Conservation (phyloP, 2,329 filamentous ascomycete species). For the Venturia pyrina region DNA sequence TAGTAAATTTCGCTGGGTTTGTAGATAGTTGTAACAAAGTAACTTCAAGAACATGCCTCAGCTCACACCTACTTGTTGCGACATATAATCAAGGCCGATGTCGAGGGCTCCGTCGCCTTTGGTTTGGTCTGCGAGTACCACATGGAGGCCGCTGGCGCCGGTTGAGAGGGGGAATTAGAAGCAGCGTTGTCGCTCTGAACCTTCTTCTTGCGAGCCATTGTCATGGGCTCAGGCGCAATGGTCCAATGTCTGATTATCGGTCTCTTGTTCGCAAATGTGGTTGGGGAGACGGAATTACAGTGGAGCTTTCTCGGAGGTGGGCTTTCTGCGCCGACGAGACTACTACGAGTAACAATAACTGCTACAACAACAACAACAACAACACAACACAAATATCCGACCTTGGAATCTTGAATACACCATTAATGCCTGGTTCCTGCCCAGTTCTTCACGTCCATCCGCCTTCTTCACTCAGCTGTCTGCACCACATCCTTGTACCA, state of each 20-base stretch:
- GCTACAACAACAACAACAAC: no score
- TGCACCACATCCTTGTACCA: no score
- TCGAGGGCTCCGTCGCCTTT: conserved; percentile 14
- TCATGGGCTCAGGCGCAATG: neutral
- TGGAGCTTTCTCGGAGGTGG: neutral
- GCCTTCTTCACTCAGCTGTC: no score
- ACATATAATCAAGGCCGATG: conserved; percentile 30
- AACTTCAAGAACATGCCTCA: conserved; percentile 20
- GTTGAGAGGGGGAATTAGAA: neutral
- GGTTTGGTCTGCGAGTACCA: conserved; percentile 13
- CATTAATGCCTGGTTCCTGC: no score
- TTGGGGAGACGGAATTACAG: neutral
- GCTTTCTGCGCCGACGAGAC: no score
- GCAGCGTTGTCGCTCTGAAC: conserved; percentile 4
- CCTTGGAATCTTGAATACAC: no score
- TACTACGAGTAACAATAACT: no score
- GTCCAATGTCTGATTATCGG: neutral
- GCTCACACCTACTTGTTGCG: conserved; percentile 31
- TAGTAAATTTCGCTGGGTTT: neutral
- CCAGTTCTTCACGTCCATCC: no score
- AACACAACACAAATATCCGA: no score
- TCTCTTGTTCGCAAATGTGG: neutral
- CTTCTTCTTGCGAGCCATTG: conserved; percentile 14
- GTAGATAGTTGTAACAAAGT: conserved; percentile 1
- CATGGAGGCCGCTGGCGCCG: neutral